Evolutionary conservation across 257 asterid species (phyloP).

Genomic region (Osmanthus fragrans): DNA sequence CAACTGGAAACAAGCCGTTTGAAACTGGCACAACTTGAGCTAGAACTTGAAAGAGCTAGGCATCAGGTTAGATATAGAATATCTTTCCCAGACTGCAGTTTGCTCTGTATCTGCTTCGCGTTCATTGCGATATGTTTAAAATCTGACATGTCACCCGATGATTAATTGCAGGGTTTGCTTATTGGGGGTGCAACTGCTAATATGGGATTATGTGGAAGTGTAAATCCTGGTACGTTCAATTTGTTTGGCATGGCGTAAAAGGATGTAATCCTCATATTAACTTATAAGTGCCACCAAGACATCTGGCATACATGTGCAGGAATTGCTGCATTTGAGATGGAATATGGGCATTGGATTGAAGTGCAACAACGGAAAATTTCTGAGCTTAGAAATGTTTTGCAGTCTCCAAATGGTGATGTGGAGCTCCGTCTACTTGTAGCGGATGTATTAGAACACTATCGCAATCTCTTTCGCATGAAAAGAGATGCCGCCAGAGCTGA

Average conservation of each 20-base stretch:
- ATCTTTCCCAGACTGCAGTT: not conserved
- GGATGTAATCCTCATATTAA: not conserved
- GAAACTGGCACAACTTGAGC: conserved; percentile 87
- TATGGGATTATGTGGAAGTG: conserved; percentile 50
- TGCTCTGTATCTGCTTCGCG: not conserved
- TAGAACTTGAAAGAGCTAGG: conserved; percentile 78
- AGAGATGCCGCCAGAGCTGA: conserved; percentile 74
- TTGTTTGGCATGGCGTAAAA: not conserved
- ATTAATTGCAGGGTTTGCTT: conserved; percentile 52
- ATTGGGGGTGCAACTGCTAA: conserved; percentile 49
- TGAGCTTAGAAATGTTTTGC: conserved; percentile 63
- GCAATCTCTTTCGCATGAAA: conserved; percentile 72
- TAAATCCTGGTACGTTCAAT: conserved; percentile 49
- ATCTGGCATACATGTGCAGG: conserved; percentile 36
- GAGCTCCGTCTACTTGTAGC: conserved; percentile 63
- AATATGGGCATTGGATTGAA: conserved; percentile 71
- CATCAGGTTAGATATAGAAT: conserved; percentile 49
- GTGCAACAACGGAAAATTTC: conserved; percentile 64
- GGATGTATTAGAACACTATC: conserved; percentile 61
- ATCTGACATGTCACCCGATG: not conserved
- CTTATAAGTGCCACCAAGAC: too few relatives aligned
- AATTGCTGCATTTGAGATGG: conserved; percentile 73
- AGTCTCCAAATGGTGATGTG: conserved; percentile 46
- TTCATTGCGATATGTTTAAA: not conserved
- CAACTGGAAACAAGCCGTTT: conserved; percentile 80